Evolutionary conservation across 331 rosid species (phyloP).

Genomic region (Erythrophleum ivorense): DNA sequence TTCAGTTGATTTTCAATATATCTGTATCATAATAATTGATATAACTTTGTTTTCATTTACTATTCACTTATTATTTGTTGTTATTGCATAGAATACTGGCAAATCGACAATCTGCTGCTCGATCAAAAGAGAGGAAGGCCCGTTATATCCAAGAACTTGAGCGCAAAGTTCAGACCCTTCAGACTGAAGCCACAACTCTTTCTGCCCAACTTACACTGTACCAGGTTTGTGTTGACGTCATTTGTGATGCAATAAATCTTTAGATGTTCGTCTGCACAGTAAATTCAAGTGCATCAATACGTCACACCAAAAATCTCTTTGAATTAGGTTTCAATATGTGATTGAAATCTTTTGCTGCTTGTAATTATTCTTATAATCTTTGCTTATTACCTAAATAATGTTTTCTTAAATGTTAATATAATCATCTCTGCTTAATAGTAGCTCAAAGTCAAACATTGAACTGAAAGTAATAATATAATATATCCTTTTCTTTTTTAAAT

Average conservation of each 20-base stretch:
- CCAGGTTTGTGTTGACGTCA: conserved; percentile 68
- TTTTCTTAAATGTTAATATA: not conserved
- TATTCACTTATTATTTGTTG: conserved; percentile 35
- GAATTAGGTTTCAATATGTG: conserved; percentile 19
- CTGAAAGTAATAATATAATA: not conserved
- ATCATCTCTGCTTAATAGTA: conserved; percentile 14
- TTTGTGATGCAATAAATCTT: conserved; percentile 4
- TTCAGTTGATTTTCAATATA: not conserved
- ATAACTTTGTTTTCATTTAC: conserved; percentile 27
- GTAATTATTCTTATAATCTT: conserved; percentile 16
- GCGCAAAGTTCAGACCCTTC: conserved; percentile 98
- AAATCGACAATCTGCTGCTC: conserved; percentile 98
- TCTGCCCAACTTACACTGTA: conserved; percentile 94
- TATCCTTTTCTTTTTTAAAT: not conserved
- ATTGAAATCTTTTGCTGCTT: conserved; percentile 19
- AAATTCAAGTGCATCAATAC: conserved; percentile 16
- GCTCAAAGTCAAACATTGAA: conserved; percentile 23
- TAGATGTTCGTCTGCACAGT: not conserved
- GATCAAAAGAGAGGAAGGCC: conserved; percentile 97
- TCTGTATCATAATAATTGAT: not conserved
- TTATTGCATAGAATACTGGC: conserved; percentile 75
- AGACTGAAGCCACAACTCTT: conserved; percentile 97
- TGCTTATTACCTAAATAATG: not conserved
- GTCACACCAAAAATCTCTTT: not conserved
- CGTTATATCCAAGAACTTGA: conserved; percentile 96